Percentiles rank a stretch among this genome's conserved stretches.
These are phyloP conservation scores for Tylopilus sp. DNA, from an alignment of 768 basidiomycete species.

Conservation along the genomic window DNA sequence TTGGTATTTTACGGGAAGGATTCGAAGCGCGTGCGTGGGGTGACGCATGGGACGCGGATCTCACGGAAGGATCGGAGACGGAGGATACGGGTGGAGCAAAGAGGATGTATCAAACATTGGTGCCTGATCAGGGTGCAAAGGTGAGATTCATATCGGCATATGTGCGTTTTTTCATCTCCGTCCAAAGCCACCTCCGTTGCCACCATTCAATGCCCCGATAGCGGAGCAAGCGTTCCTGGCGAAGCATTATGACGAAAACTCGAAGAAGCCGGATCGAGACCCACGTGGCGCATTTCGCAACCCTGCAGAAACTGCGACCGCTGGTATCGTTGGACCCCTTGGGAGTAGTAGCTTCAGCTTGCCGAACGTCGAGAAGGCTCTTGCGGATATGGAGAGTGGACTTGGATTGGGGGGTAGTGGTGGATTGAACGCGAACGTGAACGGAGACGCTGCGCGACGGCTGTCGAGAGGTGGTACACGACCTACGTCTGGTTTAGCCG, in stretches of 20 bases:
- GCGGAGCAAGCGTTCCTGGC: slow-evolving; percentile 90
- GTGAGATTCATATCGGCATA: slow-evolving; percentile 36
- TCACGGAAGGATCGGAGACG: slow-evolving; percentile 43
- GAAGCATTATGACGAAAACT: slow-evolving; percentile 87
- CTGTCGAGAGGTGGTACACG: slow-evolving; percentile 29
- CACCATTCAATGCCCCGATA: slow-evolving; percentile 74
- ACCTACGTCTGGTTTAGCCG: slow-evolving; percentile 37
- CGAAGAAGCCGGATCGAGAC: slow-evolving; percentile 87
- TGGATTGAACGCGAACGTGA: slow-evolving; percentile 32
- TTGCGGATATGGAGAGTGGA: slow-evolving; percentile 83
- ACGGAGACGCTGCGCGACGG: slow-evolving; percentile 34
- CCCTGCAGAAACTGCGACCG: slow-evolving; percentile 54
- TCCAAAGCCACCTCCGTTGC: slow-evolving; percentile 58
- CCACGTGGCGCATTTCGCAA: slow-evolving; percentile 86
- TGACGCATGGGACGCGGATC: slow-evolving; percentile 74
- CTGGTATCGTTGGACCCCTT: slow-evolving; percentile 90
- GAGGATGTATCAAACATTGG: slow-evolving; percentile 64
- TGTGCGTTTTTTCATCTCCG: background rate
- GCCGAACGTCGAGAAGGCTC: slow-evolving; percentile 83
- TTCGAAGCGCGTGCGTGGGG: slow-evolving; percentile 84
- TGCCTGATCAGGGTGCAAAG: slow-evolving; percentile 73
- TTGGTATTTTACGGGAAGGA: slow-evolving; percentile 82
- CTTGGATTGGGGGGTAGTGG: slow-evolving; percentile 37
- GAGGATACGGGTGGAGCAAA: slow-evolving; percentile 52
- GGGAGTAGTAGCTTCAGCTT: slow-evolving; percentile 82